These are phyloP conservation scores for Hericium rajendrae DNA, from an alignment of 768 basidiomycete genomes.

Conservation along the genomic window DNA sequence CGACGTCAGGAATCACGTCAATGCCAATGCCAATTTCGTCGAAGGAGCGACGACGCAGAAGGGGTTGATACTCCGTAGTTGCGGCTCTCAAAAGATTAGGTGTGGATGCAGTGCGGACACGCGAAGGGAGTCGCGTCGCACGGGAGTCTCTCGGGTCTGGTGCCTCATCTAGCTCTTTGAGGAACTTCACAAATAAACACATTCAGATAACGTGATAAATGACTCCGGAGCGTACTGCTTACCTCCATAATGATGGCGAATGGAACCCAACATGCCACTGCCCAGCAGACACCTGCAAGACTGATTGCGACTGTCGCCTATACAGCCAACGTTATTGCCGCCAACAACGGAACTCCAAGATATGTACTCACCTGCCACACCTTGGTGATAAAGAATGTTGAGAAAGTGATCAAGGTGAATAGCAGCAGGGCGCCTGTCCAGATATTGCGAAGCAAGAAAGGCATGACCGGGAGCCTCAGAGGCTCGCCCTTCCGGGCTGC, in stretches of 20 bases:
- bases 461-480: slow-evolving; percentile 75
- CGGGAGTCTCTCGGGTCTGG: background rate
- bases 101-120: slow-evolving; percentile 44
- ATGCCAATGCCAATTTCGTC: slow-evolving; percentile 34
- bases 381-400: slow-evolving; percentile 80
- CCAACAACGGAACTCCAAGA: background rate
- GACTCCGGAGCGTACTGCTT: slow-evolving; percentile 12
- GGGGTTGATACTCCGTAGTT: slow-evolving; percentile 43
- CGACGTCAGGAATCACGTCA: slow-evolving; percentile 21
- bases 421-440: slow-evolving; percentile 84
- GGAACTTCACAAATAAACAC: slow-evolving; percentile 6
- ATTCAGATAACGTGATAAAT: background rate
- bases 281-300: slow-evolving; percentile 90
- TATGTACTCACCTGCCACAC: slow-evolving; percentile 47
- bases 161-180: slow-evolving; percentile 9
- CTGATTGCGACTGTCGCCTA: slow-evolving; percentile 78
- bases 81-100: slow-evolving; percentile 28
- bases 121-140: slow-evolving; percentile 31
- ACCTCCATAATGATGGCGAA: slow-evolving; percentile 98
- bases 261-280: slow-evolving; percentile 96
- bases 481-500: slow-evolving; percentile 67
- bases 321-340: background rate
- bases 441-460: slow-evolving; percentile 85
- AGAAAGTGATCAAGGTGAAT: slow-evolving; percentile 70
- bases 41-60: slow-evolving; percentile 51